Evolutionary conservation across 495 filamentous ascomycete genomes (phyloP).

Genomic region (Oleoguttula mirabilis): DNA sequence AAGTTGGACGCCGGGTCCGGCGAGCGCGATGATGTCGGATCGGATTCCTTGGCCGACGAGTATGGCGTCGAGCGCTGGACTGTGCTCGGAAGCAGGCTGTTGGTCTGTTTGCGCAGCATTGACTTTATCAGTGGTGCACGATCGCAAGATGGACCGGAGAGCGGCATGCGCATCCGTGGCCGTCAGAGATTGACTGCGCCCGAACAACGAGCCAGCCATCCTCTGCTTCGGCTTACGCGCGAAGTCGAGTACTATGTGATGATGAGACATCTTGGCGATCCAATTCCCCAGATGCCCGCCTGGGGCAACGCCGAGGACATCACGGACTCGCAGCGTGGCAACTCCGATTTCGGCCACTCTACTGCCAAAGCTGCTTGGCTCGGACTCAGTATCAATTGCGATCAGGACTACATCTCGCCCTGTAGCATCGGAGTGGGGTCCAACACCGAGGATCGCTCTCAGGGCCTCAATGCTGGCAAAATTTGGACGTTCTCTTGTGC

Average conservation of each 20-base stretch:
- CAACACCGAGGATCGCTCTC: too few species aligned
- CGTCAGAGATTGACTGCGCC: neutral
- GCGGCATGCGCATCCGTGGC: neutral
- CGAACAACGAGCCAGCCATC: conserved; percentile 1
- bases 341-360: conserved; percentile 5
- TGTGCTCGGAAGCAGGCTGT: too few species aligned
- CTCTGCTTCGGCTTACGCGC: neutral
- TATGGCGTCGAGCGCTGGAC: neutral
- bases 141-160: neutral
- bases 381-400: conserved; percentile 8
- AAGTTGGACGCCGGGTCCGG: neutral
- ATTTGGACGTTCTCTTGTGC: neutral
- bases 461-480: too few species aligned
- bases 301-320: conserved; percentile 2
- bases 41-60: conserved; percentile 8
- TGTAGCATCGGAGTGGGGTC: too few species aligned
- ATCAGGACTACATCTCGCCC: conserved; percentile 1
- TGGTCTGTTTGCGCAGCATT: too few species aligned
- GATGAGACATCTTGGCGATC: neutral
- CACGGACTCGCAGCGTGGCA: neutral
- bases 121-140: neutral
- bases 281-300: neutral
- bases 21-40: neutral
- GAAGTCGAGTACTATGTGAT: conserved; percentile 7
- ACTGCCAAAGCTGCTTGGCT: neutral